Evolutionary conservation across 306 rosid species (phyloP), one percentile per base, ranked within the genome.

Genomic region (Leucaena leucocephala): DNA sequence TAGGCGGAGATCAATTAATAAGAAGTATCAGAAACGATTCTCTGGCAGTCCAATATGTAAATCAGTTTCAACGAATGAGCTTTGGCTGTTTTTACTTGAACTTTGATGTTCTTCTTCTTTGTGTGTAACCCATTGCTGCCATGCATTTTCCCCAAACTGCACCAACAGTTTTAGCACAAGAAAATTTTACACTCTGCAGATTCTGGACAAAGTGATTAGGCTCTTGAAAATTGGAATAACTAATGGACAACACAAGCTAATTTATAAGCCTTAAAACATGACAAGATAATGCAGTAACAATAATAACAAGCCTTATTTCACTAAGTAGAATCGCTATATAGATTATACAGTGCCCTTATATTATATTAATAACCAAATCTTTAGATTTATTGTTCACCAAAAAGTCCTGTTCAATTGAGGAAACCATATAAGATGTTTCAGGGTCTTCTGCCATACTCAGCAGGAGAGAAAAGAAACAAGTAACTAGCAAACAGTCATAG

Each of bases 1-100:
- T 52, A 52, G 58, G 57, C 15, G 57, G 57, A 16, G 2, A 50
- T 15, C 7, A 46, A 46, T 12, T 3, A 12, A 13, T 13, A 50
- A 0, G n/a, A 15, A 21, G 6, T 50, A 52, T 62, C 42, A 77
- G 59, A 85, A 79, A 72, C 80, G 85, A 71, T 22, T 49, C 62
- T 71, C 52, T 36, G 88, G 90, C 54, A 74, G 76, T 59, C 90
- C 92, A 34, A 88, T 84, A 78, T 61, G 81, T 72, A 88, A 79
- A 19, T 81, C 84, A 1, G 85, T 88, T 59, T 82, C 88, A 69
- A 66, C 85, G 19, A 66, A 74, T 11, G 84, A 80, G 27, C 72
- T 48, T 43, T 14, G 57, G 78, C 76, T 48, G 48, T 74, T 71
- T 80, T 38, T 61, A 63, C 21, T 63, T 35, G 44, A 35, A 63